Evolutionary conservation across 306 rosid species (phyloP), one percentile per base, ranked within the genome.

Genomic region (Trifolium dubium): DNA sequence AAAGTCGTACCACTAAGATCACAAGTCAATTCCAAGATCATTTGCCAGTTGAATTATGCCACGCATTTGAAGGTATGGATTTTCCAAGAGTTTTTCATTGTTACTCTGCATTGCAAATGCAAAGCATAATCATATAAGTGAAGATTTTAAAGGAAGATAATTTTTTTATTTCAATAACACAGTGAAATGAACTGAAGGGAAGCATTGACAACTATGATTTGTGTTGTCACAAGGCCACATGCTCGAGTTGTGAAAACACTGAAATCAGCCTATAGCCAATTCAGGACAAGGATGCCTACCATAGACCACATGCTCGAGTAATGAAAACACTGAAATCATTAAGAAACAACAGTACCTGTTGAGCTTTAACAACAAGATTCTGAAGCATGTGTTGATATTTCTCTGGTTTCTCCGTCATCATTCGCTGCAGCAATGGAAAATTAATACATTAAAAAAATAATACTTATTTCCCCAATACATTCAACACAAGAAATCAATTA

Each of bases 21-120:
- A 95, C 76, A 95, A 83, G 79, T 80, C 96, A 78, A 82, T 72
- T 67, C 97, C 99, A 67, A 92, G 85, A 86, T 95, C 99, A 56
- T 83, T 92, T 58, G 98, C 97, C 83, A 95, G 87, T 83, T 95
- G 97, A 83, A 95, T 80, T 83, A 95, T 95, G 82, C 99, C 99
- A 56, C 99, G 90, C 98, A 92, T 95, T 80, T 95, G 99, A 80
- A 95, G 99, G 87, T 95, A 95, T 37, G 99, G 99, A 84, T 95
- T 95, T 83, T 95, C 99, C 85, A 95, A 87, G 78, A 95, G 87
- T 83, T 92, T 92, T 82, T 95, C 99, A 63, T 95, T 95, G 89
- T 95, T 92, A 85, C 98, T 90, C 99, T 95, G 71, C 47, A 73
- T 74, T 50, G 75, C 58, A 80, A 82, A 74, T 14, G 66, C 70